Base-by-base conservation (phyloP, 352 stramenopile genomes). In the Globisporangium spiculum region DNA sequence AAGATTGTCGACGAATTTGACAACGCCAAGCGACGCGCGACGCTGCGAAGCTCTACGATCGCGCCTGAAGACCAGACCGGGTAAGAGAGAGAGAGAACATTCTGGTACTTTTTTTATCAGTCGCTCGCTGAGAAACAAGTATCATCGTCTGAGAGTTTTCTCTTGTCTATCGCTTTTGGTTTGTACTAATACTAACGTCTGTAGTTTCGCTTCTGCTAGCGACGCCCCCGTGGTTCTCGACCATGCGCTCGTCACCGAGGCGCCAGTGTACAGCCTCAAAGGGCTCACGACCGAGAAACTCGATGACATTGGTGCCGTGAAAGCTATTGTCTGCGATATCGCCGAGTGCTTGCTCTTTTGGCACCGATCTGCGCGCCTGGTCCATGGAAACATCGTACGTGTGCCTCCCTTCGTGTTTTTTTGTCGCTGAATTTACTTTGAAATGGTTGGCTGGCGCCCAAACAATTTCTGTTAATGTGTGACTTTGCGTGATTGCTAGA, bases 341-440 rank as follows among this genome's bases (percentile, higher is more conserved):
- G 80, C 77, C 0, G 75, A 82, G 12, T 91, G 83, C 41, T 62
- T 90, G 18, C 61, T 56, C 16, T 89, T 90, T 32, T 93, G 80
- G 80, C 85, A 93, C 55, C 56, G 61, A 4, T 72, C 79, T n/a
- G 82, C 82, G 0, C 77, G 68, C 16, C 66, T 88, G 62, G 72
- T 81, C 20, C 80, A 93, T 52, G 85, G 85, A 44, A 90, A 91
- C 59, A 80, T 93, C 41, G 85, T 93, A 73, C 38, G 78, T 68
- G 9, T 16, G 18, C 44, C 6, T 52, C 2, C 18, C 5, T 52
- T 22, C 44, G 10, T 48, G 20, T 8, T 44, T 27, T 38, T 57
- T 57, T 57, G 16, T 16, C 22, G 48, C 26, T 48, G n/a, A 55
- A 48, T n/a, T 32, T 46, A 20, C 24, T 44, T 46, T 27, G 20